Base-by-base conservation (phyloP, 192 early-diverging fungal genomes). In the Coemansia sp. region DNA sequence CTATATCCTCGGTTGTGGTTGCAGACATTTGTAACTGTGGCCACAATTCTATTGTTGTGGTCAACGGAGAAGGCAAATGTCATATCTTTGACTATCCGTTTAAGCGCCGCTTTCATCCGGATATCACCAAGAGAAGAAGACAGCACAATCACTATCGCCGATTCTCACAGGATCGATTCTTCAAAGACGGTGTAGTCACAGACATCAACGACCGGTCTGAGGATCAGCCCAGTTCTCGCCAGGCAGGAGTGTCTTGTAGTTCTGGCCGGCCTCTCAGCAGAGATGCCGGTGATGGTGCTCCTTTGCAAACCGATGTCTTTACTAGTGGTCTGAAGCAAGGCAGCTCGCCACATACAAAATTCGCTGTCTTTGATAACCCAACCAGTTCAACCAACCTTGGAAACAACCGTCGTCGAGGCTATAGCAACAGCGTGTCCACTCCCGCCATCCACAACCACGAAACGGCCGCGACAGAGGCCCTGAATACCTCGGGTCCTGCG, bases 31-130 rank as follows among this genome's bases (percentile, higher is more conserved):
- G 69, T 50, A 79, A 79, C 49, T 68, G 66, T 32, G 82, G 82
- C 8, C 76, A 78, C 61, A 78, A 78, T 71, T 84, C 82, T 38
- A 73, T 84, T 1, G 74, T 84, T 8, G 76, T 78, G 4, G 77
- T 84, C 26, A 84, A 78, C 17, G 76, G 76, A 49, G 82, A 84
- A 40, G 82, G 82, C 32, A 84, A 84, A 46, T 84, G 76, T 64
- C 77, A 78, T 47, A 58, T 84, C 10, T 84, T 78, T 42, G 77
- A 78, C 64, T 78, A 84, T 17, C 82, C 82, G 4, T 84, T 84
- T 52, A 73, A 74, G 61, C 69, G 82, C 26, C 76, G 73, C 33
- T 21, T 77, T 11, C 80, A 83, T 43, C 80, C 80, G 2, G 76
- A 83, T 28, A 21, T 63, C 39, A 46, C 62, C 5, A 76, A 78